Evolutionary conservation across 495 filamentous ascomycete species (phyloP), one percentile per base, ranked within the genome.

Genomic region (Daldinia decipiens): DNA sequence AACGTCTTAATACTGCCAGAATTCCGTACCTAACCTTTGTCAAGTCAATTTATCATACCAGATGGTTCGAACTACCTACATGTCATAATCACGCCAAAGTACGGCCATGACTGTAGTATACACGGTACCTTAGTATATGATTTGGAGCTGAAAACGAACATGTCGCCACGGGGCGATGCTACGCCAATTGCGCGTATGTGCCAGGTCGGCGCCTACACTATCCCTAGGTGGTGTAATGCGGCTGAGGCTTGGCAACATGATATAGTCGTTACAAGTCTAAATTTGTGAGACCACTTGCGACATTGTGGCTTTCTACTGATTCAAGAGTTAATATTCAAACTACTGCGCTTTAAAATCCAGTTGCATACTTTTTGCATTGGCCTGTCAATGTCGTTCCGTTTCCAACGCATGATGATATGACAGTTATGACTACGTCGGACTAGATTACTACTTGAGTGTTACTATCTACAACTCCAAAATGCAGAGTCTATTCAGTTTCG

Each of bases 111-210:
- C 9, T 6, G 24, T 21, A 1, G 3, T 11, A 24, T 24, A 47
- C 11, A 47, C 3, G 8, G 43, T 21, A n/a, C n/a, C n/a, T n/a
- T n/a, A 47, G 17, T 21, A 47, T 21, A 47, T 9, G 11, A 21
- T 21, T 47, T 8, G 19, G 19, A 47, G 43, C 43, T 47, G 43
- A 47, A 47, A 47, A 24, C 19, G 9, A 47, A 47, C 19, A 47
- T 47, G 43, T 47, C 6, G n/a, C n/a, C n/a, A n/a, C 43, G 17
- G 19, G 17, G 43, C 43, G 43, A 47, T 47, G 43, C 43, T 47
- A 47, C 43, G 9, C 19, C 9, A 40, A 40, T 40, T 17, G 39
- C 6, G 39, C 5, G 13, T 40, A 8, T 40, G 39, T 40, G n/a
- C n/a, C n/a, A 40, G 39, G 17, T 4, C 43, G 8, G 9, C 19